Evolutionary conservation across 331 rosid species (phyloP).

Genomic region (Rhamnella rubrinervis): DNA sequence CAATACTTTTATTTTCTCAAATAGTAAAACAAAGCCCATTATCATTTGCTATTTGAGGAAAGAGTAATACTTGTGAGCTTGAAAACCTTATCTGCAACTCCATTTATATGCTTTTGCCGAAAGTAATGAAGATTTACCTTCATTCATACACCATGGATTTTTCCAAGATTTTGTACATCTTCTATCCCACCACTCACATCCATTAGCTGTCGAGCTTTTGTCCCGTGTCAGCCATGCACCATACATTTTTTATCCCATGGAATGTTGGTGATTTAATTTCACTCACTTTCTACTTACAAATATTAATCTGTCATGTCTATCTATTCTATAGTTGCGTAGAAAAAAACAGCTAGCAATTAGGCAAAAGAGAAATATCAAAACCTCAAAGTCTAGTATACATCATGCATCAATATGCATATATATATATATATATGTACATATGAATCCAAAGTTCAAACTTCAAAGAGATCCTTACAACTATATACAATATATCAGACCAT

Average conservation of each 20-base stretch:
- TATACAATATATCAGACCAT: too few species aligned
- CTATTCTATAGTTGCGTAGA: too few species aligned
- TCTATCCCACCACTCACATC: background rate
- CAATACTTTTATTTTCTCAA: too few species aligned
- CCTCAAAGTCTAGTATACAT: too few species aligned
- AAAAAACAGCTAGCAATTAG: too few species aligned
- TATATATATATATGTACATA: background rate
- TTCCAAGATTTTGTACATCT: background rate
- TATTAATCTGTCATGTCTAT: too few species aligned
- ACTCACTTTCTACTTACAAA: too few species aligned
- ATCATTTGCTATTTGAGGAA: background rate
- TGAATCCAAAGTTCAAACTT: background rate
- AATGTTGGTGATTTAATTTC: too few species aligned
- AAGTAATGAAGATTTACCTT: constrained; percentile 25
- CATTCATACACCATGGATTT: constrained; percentile 2
- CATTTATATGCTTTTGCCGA: constrained; percentile 24
- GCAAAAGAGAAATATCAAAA: too few species aligned
- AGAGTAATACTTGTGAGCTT: background rate
- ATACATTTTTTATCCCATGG: background rate
- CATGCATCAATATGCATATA: too few species aligned
- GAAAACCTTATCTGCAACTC: constrained; percentile 6
- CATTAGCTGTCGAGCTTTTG: background rate
- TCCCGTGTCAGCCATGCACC: background rate
- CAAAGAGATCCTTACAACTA: too few species aligned
- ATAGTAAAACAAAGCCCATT: too few species aligned